phyloP scores from a whole-genome alignment of 768 basidiomycete genomes.

The Nidularia pulvinata region DNA sequence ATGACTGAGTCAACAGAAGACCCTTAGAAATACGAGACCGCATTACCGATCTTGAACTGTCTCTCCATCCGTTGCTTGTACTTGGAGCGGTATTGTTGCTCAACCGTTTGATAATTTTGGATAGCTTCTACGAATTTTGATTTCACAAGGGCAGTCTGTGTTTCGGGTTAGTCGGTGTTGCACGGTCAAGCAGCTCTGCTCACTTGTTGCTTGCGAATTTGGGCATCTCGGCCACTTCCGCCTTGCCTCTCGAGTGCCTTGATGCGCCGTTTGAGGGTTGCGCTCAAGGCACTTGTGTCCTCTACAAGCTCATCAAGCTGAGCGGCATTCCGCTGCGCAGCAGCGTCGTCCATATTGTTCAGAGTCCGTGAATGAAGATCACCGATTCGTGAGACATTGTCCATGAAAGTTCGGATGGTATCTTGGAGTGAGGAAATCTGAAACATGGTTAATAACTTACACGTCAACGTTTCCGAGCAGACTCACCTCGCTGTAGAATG shows the following conservation, averaged over 20 bases:
- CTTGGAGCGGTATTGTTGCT: conserved; percentile 75
- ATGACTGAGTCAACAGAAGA: neutral
- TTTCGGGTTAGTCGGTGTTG: conserved; percentile 3
- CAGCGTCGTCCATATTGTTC: conserved; percentile 73
- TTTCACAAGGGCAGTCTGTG: conserved; percentile 61
- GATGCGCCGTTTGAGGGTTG: conserved; percentile 69
- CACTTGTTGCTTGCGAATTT: conserved; percentile 81
- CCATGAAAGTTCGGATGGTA: conserved; percentile 61
- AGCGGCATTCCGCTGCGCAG: conserved; percentile 56
- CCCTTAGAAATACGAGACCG: neutral
- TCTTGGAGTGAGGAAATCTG: conserved; percentile 83
- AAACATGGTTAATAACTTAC: neutral
- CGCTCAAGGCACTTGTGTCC: conserved; percentile 72
- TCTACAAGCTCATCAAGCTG: conserved; percentile 70
- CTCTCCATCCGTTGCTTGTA: conserved; percentile 84
- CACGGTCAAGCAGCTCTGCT: conserved; percentile 1
- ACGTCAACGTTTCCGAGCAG: neutral
- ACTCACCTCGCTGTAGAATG: conserved; percentile 73
- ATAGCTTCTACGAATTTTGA: conserved; percentile 85
- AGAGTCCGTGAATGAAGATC: conserved; percentile 77
- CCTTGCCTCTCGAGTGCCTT: conserved; percentile 70
- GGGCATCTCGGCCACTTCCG: conserved; percentile 64
- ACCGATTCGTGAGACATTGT: conserved; percentile 66
- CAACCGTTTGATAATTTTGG: conserved; percentile 83
- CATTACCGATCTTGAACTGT: conserved; percentile 83